phyloP scores from a whole-genome alignment of 192 early-diverging fungal genomes.

The Coemansia javaensis region DNA sequence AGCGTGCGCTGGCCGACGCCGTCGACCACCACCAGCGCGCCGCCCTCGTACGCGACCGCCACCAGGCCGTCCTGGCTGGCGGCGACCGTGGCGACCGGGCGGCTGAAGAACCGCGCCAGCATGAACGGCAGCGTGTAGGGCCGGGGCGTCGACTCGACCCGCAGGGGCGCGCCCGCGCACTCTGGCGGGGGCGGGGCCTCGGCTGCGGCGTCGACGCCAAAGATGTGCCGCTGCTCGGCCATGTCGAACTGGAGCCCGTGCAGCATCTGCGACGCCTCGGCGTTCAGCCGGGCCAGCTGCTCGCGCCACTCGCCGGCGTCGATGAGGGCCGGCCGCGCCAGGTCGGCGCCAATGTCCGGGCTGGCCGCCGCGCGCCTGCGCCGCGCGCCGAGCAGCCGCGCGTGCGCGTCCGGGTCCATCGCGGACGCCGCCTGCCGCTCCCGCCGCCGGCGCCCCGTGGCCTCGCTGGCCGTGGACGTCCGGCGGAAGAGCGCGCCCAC shows the following conservation, averaged over 20 bases:
- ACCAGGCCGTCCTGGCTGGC: conserved; percentile 16
- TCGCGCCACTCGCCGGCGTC: conserved; percentile 10
- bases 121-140: conserved; percentile 29
- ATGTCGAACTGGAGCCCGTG: conserved; percentile 18
- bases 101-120: conserved; percentile 22
- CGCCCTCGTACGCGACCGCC: conserved; percentile 18
- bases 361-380: too few species aligned
- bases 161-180: neutral
- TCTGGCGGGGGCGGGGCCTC: neutral
- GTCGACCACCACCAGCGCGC: conserved; percentile 36
- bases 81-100: conserved; percentile 5
- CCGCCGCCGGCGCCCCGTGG: neutral
- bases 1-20: conserved; percentile 17
- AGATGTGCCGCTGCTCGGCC: neutral
- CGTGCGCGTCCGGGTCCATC: too few species aligned
- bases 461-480: conserved; percentile 1
- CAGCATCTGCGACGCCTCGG: conserved; percentile 17
- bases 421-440: too few species aligned
- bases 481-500: conserved; percentile 25
- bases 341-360: neutral
- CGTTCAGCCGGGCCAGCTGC: conserved; percentile 4
- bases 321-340: conserved; percentile 2
- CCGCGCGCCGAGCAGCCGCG: too few species aligned
- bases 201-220: neutral
- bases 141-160: neutral